phyloP scores from a whole-genome alignment of 2,329 filamentous ascomycete species.

The Macrophomina tecta region DNA sequence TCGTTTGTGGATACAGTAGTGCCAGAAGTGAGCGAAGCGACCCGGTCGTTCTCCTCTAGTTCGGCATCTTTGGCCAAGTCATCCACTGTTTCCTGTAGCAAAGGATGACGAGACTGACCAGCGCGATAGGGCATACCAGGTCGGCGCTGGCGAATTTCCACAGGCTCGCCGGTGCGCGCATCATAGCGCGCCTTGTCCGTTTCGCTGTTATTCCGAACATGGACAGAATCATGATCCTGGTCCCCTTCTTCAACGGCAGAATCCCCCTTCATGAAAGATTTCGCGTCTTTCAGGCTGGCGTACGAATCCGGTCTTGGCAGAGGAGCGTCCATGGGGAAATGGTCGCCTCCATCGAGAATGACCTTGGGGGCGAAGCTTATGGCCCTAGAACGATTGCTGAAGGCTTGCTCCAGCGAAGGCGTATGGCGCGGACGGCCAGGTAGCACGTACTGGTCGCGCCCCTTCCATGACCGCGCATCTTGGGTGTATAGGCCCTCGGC shows the following conservation, averaged over 20 bases:
- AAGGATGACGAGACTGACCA: constrained; percentile 41
- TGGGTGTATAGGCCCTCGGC: constrained; percentile 30
- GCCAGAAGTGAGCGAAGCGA: constrained; percentile 51
- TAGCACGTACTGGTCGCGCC: constrained; percentile 25
- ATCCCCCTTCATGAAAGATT: constrained; percentile 28
- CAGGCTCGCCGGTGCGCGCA: constrained; percentile 24
- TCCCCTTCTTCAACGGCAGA: constrained; percentile 30
- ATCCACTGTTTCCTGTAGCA: constrained; percentile 44
- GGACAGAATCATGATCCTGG: constrained; percentile 33
- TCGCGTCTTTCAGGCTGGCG: neutral
- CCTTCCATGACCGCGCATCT: constrained; percentile 32
- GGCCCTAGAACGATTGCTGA: constrained; percentile 44
- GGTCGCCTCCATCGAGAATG: constrained; percentile 48
- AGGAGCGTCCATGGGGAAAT: constrained; percentile 45
- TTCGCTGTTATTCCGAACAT: constrained; percentile 27
- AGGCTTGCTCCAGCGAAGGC: constrained; percentile 30
- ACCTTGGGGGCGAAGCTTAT: constrained; percentile 51
- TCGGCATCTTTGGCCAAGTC: constrained; percentile 24
- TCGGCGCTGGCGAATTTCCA: constrained; percentile 11
- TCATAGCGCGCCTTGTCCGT: constrained; percentile 41
- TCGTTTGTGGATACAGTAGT: constrained; percentile 48
- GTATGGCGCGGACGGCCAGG: neutral
- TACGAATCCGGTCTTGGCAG: constrained; percentile 38
- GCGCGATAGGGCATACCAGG: constrained; percentile 39
- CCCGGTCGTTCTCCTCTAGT: constrained; percentile 38